These are phyloP conservation scores for Echeveria elegans DNA, from an alignment of 164 flowering plant species.

Conservation along the genomic window DNA sequence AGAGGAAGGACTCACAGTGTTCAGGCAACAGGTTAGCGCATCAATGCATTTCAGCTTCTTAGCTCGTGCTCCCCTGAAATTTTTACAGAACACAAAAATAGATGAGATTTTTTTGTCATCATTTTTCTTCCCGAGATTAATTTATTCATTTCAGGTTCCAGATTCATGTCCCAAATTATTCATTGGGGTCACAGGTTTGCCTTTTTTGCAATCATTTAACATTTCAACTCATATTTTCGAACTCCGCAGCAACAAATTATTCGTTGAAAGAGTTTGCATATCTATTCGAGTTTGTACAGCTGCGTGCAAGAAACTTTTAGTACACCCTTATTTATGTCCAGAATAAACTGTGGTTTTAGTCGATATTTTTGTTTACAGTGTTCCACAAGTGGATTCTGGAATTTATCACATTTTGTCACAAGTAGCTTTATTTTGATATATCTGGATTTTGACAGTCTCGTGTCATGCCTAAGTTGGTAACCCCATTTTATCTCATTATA, in stretches of 20 bases:
- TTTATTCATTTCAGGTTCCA: constrained; percentile 22
- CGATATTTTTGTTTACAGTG: too few species aligned
- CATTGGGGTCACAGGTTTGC: constrained; percentile 48
- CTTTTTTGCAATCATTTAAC: constrained; percentile 56
- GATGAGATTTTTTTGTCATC: constrained; percentile 5
- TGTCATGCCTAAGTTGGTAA: too few species aligned
- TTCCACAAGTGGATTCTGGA: too few species aligned
- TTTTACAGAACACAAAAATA: constrained; percentile 15
- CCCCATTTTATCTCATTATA: too few species aligned
- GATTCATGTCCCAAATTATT: constrained; percentile 31
- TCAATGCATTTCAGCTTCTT: constrained; percentile 85
- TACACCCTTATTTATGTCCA: constrained; percentile 4
- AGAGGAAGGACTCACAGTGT: background rate
- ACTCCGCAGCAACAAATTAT: too few species aligned
- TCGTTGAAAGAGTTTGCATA: too few species aligned
- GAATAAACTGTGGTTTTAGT: constrained; percentile 8
- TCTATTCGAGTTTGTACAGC: too few species aligned
- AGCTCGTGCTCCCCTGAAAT: constrained; percentile 55
- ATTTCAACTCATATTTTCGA: constrained; percentile 11
- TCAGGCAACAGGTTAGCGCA: constrained; percentile 45
- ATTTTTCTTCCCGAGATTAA: constrained; percentile 17
- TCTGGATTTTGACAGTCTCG: too few species aligned
- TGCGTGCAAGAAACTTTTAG: too few species aligned
- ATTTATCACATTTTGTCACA: too few species aligned
- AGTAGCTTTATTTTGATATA: too few species aligned